Conservation (phyloP, 148 eudicot genomes). For the Nyssa sinensis region DNA sequence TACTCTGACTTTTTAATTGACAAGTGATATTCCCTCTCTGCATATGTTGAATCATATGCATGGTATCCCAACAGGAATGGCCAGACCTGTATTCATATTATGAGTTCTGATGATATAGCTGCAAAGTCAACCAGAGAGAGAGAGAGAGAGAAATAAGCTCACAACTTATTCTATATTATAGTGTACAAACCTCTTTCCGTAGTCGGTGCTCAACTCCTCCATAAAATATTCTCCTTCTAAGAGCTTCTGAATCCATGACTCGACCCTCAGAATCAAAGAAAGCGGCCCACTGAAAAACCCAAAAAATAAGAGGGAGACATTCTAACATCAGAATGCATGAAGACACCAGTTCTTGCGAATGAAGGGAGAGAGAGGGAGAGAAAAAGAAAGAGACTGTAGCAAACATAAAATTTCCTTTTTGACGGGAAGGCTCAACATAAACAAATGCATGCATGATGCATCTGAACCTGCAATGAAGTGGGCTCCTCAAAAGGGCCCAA, state of each 20-base stretch:
- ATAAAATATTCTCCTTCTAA: constrained; percentile 83
- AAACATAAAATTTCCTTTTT: background rate
- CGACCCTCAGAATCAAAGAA: constrained; percentile 88
- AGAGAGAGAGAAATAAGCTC: too few species aligned
- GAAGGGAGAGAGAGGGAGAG: too few species aligned
- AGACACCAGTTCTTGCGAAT: background rate
- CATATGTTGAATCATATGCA: constrained; percentile 80
- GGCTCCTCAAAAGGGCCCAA: background rate
- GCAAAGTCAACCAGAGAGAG: background rate
- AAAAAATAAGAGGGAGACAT: constrained; percentile 2
- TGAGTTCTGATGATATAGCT: background rate
- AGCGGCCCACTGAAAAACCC: constrained; percentile 64
- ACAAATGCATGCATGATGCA: background rate
- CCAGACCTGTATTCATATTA: constrained; percentile 64
- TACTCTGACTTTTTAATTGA: constrained; percentile 75
- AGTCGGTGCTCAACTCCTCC: constrained; percentile 77
- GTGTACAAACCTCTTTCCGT: constrained; percentile 69
- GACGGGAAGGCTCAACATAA: background rate
- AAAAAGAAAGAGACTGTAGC: too few species aligned
- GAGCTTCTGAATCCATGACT: constrained; percentile 56
- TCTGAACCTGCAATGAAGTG: background rate
- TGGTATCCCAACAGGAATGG: constrained; percentile 78
- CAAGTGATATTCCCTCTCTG: constrained; percentile 76
- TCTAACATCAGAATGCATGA: background rate
- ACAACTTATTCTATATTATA: background rate